Evolutionary conservation across 331 rosid genomes (phyloP), one percentile per base, ranked within the genome.

Genomic region (Telfairia occidentalis): DNA sequence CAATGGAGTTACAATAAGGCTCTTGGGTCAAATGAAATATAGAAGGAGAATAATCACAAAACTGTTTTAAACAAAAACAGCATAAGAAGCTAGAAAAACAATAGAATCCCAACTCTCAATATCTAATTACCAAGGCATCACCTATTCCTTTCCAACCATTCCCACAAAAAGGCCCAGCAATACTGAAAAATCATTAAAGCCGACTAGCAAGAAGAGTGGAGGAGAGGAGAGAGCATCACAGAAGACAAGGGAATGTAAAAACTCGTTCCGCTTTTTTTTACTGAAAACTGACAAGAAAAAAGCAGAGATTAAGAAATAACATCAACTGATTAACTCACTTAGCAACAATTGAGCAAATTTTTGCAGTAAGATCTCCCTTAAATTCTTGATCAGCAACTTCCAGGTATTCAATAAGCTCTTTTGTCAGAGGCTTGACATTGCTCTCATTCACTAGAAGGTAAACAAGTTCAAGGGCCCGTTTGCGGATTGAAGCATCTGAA

Each of bases 401-500:
- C 80, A 95, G 86, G 82, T 89, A 90, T 52, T 92, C 99, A 83
- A 95, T 81, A 15, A 95, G 89, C 82, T 95, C 99, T 89, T 92
- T 90, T 16, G 90, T 90, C 50, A 95, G 85, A 80, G 96, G 86
- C 83, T 87, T 95, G 83, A 90, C 97, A 76, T 89, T 95, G 84
- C 82, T 90, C 76, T 87, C 99, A 69, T 95, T 95, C 74, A 95
- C 83, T 82, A 95, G 89, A 82, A 85, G 83, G 57, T 90, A 95
- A 67, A 90, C 97, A 86, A 95, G 99, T 83, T 92, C 99, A 80
- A 95, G 97, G 48, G 99, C 99, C 85, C 97, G 89, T 86, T 95
- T 95, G 67, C 92, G 88, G 81, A 95, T 92, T 78, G 97, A 90
- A 76, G 97, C 97, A 79, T 95, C 99, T 76, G 88, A 83, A 86